Conservation (phyloP, 1,139 yeast genomes). For the Eremothecium cymbalariae region DNA sequence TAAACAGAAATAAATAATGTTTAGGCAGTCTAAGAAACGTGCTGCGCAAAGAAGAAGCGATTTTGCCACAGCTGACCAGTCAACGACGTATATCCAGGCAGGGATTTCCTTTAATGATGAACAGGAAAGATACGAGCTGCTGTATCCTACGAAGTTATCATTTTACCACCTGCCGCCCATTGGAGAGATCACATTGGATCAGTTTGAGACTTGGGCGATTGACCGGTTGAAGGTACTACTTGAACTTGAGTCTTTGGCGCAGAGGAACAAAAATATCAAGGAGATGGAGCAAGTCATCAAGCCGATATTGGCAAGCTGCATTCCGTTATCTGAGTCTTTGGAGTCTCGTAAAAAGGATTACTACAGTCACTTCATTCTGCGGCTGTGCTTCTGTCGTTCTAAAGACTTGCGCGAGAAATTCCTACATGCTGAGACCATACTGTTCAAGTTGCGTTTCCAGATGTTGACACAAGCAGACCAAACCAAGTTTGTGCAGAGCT, state of each 20-base stretch:
- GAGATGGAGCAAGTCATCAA: conserved; percentile 61
- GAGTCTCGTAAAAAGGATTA: conserved; percentile 78
- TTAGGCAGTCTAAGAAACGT: conserved; percentile 66
- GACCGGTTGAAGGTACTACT: conserved; percentile 77
- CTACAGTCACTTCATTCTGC: conserved; percentile 78
- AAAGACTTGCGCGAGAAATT: conserved; percentile 78
- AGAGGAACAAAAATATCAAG: conserved; percentile 53
- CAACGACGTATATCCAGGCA: conserved; percentile 11
- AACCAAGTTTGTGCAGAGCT: conserved; percentile 52
- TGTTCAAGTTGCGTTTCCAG: conserved; percentile 68
- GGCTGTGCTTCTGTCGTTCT: conserved; percentile 86
- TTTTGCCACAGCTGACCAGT: conserved; percentile 8
- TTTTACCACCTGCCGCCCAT: conserved; percentile 69
- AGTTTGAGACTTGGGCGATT: conserved; percentile 93
- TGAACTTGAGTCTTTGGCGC: conserved; percentile 70
- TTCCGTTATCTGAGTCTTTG: conserved; percentile 50
- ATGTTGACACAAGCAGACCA: conserved; percentile 64
- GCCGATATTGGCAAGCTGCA: conserved; percentile 53
- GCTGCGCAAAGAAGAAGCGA: conserved; percentile 62
- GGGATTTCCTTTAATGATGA: conserved; percentile 22
- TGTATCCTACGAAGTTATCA: conserved; percentile 31
- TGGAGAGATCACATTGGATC: conserved; percentile 80
- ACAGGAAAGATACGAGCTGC: conserved; percentile 24
- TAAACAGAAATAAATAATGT: too few species aligned
- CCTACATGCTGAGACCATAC: conserved; percentile 60